Evolutionary conservation across 2,329 filamentous ascomycete genomes (phyloP), one percentile per base, ranked within the genome.

Genomic region (Blumeria hordei): DNA sequence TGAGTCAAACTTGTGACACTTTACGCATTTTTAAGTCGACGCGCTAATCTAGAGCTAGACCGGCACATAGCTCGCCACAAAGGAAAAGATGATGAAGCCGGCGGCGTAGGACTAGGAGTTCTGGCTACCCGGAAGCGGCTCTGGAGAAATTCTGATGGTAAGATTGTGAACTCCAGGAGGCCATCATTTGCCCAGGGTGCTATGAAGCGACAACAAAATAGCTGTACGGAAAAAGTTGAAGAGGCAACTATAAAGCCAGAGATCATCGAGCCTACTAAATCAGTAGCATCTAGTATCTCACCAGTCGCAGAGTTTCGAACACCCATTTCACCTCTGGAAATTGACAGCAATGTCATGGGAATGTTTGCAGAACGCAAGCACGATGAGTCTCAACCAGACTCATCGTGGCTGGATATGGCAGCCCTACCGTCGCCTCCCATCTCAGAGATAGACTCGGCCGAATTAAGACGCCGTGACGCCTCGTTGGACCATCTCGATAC

Each of bases 31-130:
- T 21, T 10, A n/a, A 45, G 43, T 18, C 6, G n/a, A 4, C 21
- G 33, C 18, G 33, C 32, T 36, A n/a, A 52, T 52, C 28, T 39
- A 32, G 18, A 34, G 21, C 34, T n/a, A 76, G 75, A 73, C 43
- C 68, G 75, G 60, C 75, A 78, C 59, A 72, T 76, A 67, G 62
- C 62, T 47, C 62, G 66, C 37, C 66, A 67, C 63, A 69, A 69
- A 53, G 70, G 72, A 57, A 74, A 73, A 59, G 72, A 74, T 61
- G 70, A 70, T 51, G 70, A 73, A 63, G 72, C 71, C 50, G 70
- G 71, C 52, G 70, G 70, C 21, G 69, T 69, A 62, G 70, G 70
- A 8, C 63, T 68, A 47, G 70, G 70, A 21, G 60, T 71, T 37
- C 60, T 74, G 41, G 71, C 71, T 54, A 74, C 72, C 2, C 63